Conservation (phyloP, 345 rosid species). For the Arabis alpina region DNA sequence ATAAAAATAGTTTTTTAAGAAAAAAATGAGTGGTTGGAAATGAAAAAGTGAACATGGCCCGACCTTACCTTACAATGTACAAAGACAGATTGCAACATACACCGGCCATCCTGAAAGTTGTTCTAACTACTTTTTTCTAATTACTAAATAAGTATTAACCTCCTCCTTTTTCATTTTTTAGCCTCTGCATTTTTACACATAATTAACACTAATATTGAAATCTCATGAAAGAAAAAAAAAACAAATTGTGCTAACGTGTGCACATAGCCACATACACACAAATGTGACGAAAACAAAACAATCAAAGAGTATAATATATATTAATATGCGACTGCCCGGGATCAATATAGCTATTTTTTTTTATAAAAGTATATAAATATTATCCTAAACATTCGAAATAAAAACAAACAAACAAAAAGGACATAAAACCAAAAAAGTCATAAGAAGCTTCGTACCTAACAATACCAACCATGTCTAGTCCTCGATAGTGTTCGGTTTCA, state of each 20-base stretch:
- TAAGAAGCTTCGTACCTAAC: slow-evolving; percentile 40
- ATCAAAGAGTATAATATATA: not conserved
- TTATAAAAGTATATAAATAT: slow-evolving; percentile 1
- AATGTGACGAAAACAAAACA: slow-evolving; percentile 4
- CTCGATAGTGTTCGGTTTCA: slow-evolving; percentile 36
- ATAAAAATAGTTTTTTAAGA: not conserved
- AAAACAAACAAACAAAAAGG: not conserved
- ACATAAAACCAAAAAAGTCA: slow-evolving; percentile 18
- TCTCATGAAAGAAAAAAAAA: not conserved
- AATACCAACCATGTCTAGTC: slow-evolving; percentile 43
- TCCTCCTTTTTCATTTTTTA: not conserved
- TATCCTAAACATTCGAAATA: slow-evolving; percentile 18
- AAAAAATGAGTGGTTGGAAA: slow-evolving; percentile 27
- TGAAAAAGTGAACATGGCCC: slow-evolving; percentile 29
- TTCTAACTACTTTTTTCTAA: slow-evolving; percentile 32
- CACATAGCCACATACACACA: slow-evolving; percentile 11
- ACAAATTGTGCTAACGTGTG: slow-evolving; percentile 1
- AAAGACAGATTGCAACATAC: slow-evolving; percentile 37
- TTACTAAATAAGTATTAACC: slow-evolving; percentile 30
- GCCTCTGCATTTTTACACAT: not conserved
- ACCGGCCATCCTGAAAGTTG: slow-evolving; percentile 39
- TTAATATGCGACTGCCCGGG: not conserved
- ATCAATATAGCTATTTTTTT: not conserved
- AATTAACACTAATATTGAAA: not conserved
- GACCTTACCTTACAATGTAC: slow-evolving; percentile 34